phyloP scores from a whole-genome alignment of 2,329 filamentous ascomycete species.

The Colletotrichum incanum region DNA sequence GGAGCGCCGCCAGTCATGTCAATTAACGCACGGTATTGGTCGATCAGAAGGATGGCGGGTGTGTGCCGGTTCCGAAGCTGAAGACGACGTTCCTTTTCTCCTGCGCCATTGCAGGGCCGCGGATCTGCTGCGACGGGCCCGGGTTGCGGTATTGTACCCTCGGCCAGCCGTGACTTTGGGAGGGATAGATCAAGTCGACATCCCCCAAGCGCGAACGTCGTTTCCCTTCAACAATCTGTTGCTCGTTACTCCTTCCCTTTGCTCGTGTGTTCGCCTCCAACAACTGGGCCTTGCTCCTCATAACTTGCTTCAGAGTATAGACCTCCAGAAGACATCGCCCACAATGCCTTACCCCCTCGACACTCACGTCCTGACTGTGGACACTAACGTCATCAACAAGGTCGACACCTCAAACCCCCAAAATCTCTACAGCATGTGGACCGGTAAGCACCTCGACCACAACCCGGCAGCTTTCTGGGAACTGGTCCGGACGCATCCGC shows the following conservation, averaged over 20 bases:
- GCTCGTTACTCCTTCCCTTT: not conserved
- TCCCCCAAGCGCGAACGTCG: not conserved
- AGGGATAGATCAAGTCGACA: not conserved
- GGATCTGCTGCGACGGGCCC: not conserved
- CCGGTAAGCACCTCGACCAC: constrained; percentile 74
- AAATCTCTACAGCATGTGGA: constrained; percentile 97
- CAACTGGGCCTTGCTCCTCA: not conserved
- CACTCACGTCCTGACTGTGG: constrained; percentile 90
- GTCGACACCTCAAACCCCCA: constrained; percentile 94
- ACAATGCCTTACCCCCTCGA: constrained; percentile 62
- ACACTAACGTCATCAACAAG: constrained; percentile 84
- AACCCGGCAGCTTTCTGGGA: constrained; percentile 26
- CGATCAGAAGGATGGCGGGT: no score
- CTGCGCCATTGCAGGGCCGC: no score
- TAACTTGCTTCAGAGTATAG: not conserved
- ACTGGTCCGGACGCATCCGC: constrained; percentile 51
- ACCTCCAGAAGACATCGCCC: not conserved
- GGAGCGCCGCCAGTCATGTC: no score
- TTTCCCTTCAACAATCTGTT: not conserved
- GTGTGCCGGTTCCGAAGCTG: no score
- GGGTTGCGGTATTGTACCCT: not conserved
- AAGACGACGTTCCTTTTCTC: no score
- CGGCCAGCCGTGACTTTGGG: not conserved
- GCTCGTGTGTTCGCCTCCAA: not conserved
- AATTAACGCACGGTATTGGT: no score